Base-by-base conservation (phyloP, 495 filamentous ascomycete species). In the Penicillium cataractarum region DNA sequence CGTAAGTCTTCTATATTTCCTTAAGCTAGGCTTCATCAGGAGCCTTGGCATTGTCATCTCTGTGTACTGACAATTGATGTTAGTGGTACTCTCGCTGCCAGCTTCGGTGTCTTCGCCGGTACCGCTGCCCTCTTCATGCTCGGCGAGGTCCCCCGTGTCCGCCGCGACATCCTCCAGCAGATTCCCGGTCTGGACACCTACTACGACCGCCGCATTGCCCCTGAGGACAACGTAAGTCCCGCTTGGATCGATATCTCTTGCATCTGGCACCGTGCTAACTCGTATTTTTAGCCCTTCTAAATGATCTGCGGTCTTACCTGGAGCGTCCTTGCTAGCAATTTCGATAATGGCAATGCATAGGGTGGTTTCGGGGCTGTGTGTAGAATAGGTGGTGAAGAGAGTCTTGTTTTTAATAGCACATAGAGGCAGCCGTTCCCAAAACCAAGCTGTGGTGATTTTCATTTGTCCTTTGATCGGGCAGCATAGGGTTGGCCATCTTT, bases 111-210 rank as follows among this genome's bases (percentile, higher is more conserved):
- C 62, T 79, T 82, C 48, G 83, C 82, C 42, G 87, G 83, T 65
- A 71, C 86, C 69, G 86, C 85, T 72, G 85, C 83, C n/a, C 71
- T 92, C 64, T 89, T 86, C 78, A 87, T 90, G 83, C 84, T 92
- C 76, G 82, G 85, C 57, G 89, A 89, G 55, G 80, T 92, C 40
- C 89, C 89, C 55, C 82, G 83, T 70, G 86, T 92, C 44, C 76
- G 84, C 70, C 83, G 76, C 62, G 89, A 92, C 74, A 88, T 92
- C 68, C 70, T 86, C 51, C 78, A 83, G 78, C 82, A 87, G 78
- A 65, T 89, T 37, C 87, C 87, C 46, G 73, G 87, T 64, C 74
- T 90, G 58, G 86, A 87, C 51, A 64, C 68, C 57, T 85, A 85
- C 76, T 89, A 81, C 63, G 74, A 84, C 65, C 79, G 81, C 64